Conservation (phyloP, 495 filamentous ascomycete genomes). For the Cairneyella variabilis region DNA sequence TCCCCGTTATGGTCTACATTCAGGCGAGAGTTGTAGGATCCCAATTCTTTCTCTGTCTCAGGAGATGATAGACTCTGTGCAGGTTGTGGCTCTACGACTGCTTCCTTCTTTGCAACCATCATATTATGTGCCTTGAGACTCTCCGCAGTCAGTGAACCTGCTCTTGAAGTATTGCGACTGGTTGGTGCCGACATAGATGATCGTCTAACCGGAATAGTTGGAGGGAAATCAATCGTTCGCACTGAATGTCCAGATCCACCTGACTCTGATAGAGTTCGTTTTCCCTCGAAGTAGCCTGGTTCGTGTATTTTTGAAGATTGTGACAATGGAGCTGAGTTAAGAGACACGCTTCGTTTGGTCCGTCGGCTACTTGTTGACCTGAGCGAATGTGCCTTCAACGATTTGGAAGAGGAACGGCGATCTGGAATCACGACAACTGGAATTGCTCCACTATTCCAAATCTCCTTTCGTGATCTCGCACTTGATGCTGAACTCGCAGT, state of each 20-base stretch:
- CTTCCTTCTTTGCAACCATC: conserved; percentile 24
- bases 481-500: conserved; percentile 52
- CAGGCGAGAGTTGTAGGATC: conserved; percentile 7
- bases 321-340: conserved; percentile 43
- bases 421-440: conserved; percentile 72
- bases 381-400: conserved; percentile 43
- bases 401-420: conserved; percentile 59
- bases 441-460: conserved; percentile 51
- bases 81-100: background rate
- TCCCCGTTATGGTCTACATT: conserved; percentile 47
- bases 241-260: conserved; percentile 19
- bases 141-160: conserved; percentile 57
- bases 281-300: conserved; percentile 22
- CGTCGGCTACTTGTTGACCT: conserved; percentile 49
- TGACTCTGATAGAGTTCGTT: conserved; percentile 23
- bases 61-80: conserved; percentile 6
- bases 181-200: conserved; percentile 71
- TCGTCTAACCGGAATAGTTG: conserved; percentile 56
- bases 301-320: conserved; percentile 42
- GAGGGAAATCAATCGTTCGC: conserved; percentile 54
- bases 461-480: conserved; percentile 50
- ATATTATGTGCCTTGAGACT: conserved; percentile 59
- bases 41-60: conserved; percentile 15
- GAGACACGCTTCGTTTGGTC: conserved; percentile 43
- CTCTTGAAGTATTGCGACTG: conserved; percentile 61